Evolutionary conservation across 352 stramenopile genomes (phyloP).

Genomic region (Pythium oligandrum): DNA sequence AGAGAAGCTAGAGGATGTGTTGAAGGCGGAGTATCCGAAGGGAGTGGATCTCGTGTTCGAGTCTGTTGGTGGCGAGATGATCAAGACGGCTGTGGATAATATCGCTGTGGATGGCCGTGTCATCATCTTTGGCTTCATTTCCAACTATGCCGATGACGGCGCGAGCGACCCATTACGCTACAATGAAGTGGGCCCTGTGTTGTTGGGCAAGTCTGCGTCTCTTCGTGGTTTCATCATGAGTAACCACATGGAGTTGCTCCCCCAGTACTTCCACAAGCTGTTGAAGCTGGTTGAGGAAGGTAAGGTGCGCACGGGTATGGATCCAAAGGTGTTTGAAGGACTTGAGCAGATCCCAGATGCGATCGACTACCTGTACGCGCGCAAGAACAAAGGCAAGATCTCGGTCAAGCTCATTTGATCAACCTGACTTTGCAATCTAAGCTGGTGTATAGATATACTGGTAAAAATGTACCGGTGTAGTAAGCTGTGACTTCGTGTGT

Average conservation of each 20-base stretch:
- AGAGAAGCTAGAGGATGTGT: constrained; percentile 44
- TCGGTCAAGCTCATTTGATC: no score
- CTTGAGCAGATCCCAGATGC: constrained; percentile 30
- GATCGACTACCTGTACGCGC: constrained; percentile 32
- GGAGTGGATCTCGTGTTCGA: constrained; percentile 67
- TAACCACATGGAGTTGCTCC: constrained; percentile 30
- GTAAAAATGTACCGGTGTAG: no score
- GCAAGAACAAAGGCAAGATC: no score
- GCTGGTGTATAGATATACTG: no score
- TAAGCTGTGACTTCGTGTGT: no score
- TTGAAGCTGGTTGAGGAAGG: constrained; percentile 39
- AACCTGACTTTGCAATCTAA: no score
- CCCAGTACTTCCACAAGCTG: constrained; percentile 40
- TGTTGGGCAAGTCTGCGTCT: constrained; percentile 33
- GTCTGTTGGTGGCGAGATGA: constrained; percentile 53
- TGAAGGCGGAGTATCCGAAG: constrained; percentile 68
- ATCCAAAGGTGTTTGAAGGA: constrained; percentile 21
- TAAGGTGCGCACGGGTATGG: constrained; percentile 49
- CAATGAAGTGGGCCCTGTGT: constrained; percentile 6
- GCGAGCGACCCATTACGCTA: no score
- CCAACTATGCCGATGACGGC: constrained; percentile 34
- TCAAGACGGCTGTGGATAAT: constrained; percentile 47
- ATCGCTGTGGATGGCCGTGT: constrained; percentile 50
- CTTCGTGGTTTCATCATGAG: constrained; percentile 35
- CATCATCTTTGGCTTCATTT: constrained; percentile 56